Percentiles rank a stretch among this genome's conserved stretches.
Evolutionary conservation across 2,329 filamentous ascomycete species (phyloP).

Genomic region (Sporothrix pallida): DNA sequence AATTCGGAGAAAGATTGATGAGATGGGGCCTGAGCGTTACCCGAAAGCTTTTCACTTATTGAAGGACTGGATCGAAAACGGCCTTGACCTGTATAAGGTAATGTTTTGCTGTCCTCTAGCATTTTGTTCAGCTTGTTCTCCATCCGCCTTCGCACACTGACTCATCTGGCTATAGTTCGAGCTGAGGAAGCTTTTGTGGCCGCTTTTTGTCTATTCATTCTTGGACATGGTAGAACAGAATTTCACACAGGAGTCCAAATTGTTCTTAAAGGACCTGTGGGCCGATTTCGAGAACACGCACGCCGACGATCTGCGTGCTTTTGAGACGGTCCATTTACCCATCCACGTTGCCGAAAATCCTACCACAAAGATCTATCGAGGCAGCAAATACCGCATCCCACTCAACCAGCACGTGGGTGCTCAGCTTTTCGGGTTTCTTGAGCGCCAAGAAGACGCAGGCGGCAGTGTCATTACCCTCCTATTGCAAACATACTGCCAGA

Average conservation of each 20-base stretch:
- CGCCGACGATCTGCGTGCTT: constrained; percentile 75
- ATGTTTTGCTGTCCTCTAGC: constrained; percentile 36
- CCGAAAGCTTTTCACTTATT: constrained; percentile 74
- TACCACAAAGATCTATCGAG: constrained; percentile 79
- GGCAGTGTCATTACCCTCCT: constrained; percentile 79
- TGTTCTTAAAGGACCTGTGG: constrained; percentile 73
- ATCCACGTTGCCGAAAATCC: constrained; percentile 79
- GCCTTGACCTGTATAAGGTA: constrained; percentile 92
- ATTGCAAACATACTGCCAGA: constrained; percentile 64
- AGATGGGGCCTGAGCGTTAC: constrained; percentile 77
- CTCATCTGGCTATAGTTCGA: constrained; percentile 66
- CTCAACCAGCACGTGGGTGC: constrained; percentile 85
- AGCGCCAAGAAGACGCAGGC: constrained; percentile 82
- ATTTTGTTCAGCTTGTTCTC: too few species aligned
- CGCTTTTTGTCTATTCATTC: constrained; percentile 91
- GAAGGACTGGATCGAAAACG: constrained; percentile 85
- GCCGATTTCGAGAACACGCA: constrained; percentile 76
- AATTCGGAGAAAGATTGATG: constrained; percentile 68
- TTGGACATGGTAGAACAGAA: constrained; percentile 76
- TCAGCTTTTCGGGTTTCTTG: constrained; percentile 84
- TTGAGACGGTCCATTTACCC: constrained; percentile 76
- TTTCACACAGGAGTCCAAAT: constrained; percentile 72
- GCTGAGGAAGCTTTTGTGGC: constrained; percentile 86
- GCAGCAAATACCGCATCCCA: constrained; percentile 87
- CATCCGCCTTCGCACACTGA: neutral